These are phyloP conservation scores for Pestalotiopsis sp. DNA, from an alignment of 2,329 filamentous ascomycete species.

Conservation along the genomic window DNA sequence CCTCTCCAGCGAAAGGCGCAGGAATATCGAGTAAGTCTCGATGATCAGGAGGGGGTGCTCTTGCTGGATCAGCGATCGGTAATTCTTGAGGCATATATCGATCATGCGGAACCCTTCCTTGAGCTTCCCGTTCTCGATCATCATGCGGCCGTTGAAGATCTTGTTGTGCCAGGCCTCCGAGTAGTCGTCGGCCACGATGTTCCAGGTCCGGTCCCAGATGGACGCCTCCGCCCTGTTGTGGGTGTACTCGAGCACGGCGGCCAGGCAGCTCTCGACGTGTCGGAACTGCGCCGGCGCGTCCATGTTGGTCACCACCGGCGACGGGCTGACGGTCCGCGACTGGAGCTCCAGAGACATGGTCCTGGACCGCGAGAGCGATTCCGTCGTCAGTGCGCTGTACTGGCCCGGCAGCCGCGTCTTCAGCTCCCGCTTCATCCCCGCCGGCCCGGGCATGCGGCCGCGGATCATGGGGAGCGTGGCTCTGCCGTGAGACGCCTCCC, in stretches of 20 bases:
- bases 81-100: constrained; percentile 5
- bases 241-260: constrained; percentile 2
- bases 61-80: neutral
- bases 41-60: constrained; percentile 11
- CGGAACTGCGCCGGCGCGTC: neutral
- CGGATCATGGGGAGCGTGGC: neutral
- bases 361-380: neutral
- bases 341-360: neutral
- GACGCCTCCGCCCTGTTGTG: neutral
- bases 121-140: constrained; percentile 5
- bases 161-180: constrained; percentile 3
- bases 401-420: neutral
- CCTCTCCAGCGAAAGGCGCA: neutral
- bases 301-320: neutral
- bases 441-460: neutral
- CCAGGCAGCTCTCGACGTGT: constrained; percentile 4
- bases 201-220: neutral
- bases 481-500: neutral
- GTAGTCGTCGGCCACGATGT: neutral
- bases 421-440: neutral
- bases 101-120: constrained; percentile 5
- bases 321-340: neutral
- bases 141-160: neutral
- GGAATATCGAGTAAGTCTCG: neutral
- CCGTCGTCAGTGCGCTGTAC: neutral